A percentile compares a stretch with the other conserved stretches of the same genome.
Conservation (phyloP, 108 stramenopile genomes). For the Stephanodiscus triporus region DNA sequence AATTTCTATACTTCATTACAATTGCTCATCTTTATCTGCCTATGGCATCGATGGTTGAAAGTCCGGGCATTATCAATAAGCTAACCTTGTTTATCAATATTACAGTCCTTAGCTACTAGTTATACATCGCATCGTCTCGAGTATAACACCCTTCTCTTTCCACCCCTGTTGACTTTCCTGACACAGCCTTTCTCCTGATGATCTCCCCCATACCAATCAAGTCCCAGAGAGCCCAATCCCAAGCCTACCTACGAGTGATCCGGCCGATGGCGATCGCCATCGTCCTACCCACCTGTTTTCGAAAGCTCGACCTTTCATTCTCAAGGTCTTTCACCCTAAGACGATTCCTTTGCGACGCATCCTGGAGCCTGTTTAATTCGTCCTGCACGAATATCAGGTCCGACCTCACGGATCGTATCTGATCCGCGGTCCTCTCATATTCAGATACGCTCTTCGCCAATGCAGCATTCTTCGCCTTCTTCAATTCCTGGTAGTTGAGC, state of each 20-base stretch:
- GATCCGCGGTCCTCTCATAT: conserved; percentile 25
- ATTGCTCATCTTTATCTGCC: not conserved
- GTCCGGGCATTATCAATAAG: not conserved
- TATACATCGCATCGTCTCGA: too few relatives aligned
- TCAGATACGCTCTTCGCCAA: conserved; percentile 19
- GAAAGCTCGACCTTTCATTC: conserved; percentile 40
- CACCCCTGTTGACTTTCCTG: too few relatives aligned
- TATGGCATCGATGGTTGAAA: not conserved
- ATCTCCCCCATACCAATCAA: too few relatives aligned
- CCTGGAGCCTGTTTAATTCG: conserved; percentile 20
- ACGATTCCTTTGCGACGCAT: conserved; percentile 15
- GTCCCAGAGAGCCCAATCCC: too few relatives aligned
- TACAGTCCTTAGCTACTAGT: too few relatives aligned
- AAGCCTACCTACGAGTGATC: conserved; percentile 18
- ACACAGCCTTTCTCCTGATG: too few relatives aligned
- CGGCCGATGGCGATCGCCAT: conserved; percentile 17
- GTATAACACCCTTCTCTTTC: too few relatives aligned
- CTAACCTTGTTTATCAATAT: too few relatives aligned
- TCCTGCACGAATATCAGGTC: conserved; percentile 23
- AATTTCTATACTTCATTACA: conserved; percentile 4
- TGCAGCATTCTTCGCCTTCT: conserved; percentile 22
- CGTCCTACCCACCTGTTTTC: conserved; percentile 35
- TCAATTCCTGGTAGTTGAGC: conserved; percentile 20
- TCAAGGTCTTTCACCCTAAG: conserved; percentile 16
- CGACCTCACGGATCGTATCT: conserved; percentile 29